Conservation (phyloP, 306 rosid species). For the Erythrophleum fordii region DNA sequence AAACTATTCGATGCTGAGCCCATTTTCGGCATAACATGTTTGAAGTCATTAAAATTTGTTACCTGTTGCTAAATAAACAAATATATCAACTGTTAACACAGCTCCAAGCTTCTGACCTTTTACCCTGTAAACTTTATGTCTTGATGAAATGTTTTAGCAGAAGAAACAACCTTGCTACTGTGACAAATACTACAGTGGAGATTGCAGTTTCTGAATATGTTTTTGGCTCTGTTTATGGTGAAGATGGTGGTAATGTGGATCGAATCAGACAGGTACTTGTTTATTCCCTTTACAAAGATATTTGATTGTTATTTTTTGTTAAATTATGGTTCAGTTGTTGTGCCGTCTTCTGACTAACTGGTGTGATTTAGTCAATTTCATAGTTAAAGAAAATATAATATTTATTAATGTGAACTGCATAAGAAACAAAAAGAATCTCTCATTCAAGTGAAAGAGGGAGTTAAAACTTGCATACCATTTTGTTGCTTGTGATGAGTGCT, state of each 20-base stretch:
- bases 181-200: slow-evolving; percentile 70
- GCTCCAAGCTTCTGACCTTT: slow-evolving; percentile 25
- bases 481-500: background rate
- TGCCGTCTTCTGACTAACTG: background rate
- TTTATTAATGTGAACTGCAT: background rate
- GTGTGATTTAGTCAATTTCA: slow-evolving; percentile 14
- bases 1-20: slow-evolving; percentile 11
- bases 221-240: slow-evolving; percentile 66
- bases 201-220: slow-evolving; percentile 56
- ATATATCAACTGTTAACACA: background rate
- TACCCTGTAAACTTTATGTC: slow-evolving; percentile 1
- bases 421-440: background rate
- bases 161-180: slow-evolving; percentile 56
- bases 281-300: slow-evolving; percentile 24
- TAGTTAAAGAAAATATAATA: background rate
- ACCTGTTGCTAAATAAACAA: slow-evolving; percentile 16
- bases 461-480: slow-evolving; percentile 17
- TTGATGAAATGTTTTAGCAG: slow-evolving; percentile 45
- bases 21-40: background rate
- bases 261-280: slow-evolving; percentile 59
- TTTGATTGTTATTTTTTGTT: slow-evolving; percentile 4
- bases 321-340: background rate
- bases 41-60: slow-evolving; percentile 1
- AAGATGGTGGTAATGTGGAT: slow-evolving; percentile 64
- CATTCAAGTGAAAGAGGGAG: background rate